phyloP scores from a whole-genome alignment of 345 rosid species.

The Moringa oleifera region DNA sequence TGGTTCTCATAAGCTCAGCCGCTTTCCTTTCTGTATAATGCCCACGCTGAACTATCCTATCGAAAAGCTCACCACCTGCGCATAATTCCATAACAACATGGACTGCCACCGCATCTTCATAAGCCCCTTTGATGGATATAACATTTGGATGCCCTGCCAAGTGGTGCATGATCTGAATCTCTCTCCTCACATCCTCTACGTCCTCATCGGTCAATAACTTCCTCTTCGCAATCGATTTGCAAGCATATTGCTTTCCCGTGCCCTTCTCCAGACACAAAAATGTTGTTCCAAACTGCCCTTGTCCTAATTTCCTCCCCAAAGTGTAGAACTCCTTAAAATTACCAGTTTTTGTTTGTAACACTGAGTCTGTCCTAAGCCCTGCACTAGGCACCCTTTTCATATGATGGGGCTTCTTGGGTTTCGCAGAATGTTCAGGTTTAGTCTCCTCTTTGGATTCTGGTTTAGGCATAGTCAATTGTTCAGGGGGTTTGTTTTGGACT shows the following conservation, averaged over 20 bases:
- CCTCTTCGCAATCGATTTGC: conserved; percentile 91
- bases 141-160: conserved; percentile 86
- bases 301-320: conserved; percentile 81
- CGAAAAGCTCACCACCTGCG: conserved; percentile 86
- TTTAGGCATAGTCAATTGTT: conserved; percentile 47
- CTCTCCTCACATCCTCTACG: conserved; percentile 84
- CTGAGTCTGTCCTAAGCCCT: conserved; percentile 68
- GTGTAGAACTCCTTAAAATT: conserved; percentile 64
- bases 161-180: conserved; percentile 91
- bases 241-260: conserved; percentile 63
- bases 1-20: conserved; percentile 73
- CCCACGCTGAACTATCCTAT: conserved; percentile 80
- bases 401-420: conserved; percentile 45
- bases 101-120: conserved; percentile 81
- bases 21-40: conserved; percentile 87
- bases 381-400: conserved; percentile 65
- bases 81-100: conserved; percentile 88
- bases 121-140: conserved; percentile 71
- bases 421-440: conserved; percentile 21
- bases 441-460: conserved; percentile 24
- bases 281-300: conserved; percentile 88
- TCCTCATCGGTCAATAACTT: conserved; percentile 73
- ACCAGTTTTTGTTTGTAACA: conserved; percentile 63
- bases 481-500: conserved; percentile 70
- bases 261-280: conserved; percentile 65